A percentile compares a stretch with the other conserved stretches of the same genome.
These are phyloP conservation scores for Chenopodium suecicum DNA, from an alignment of 148 eudicot genomes.

Conservation along the genomic window DNA sequence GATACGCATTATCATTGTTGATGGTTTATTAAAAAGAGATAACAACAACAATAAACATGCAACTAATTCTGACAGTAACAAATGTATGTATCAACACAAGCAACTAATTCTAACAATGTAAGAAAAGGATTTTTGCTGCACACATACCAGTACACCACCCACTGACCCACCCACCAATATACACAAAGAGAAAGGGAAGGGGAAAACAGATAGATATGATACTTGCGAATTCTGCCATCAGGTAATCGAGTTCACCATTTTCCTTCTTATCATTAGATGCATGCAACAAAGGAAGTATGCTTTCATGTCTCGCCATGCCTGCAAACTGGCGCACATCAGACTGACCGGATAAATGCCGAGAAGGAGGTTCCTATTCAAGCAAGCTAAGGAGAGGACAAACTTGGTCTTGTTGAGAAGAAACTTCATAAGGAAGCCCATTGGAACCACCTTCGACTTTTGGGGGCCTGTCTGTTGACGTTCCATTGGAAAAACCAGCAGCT, in stretches of 20 bases:
- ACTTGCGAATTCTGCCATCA: conserved; percentile 97
- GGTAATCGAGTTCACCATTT: conserved; percentile 79
- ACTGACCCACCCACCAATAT: not conserved
- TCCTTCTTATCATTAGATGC: conserved; percentile 70
- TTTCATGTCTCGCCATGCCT: conserved; percentile 82
- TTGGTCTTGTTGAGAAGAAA: conserved; percentile 67
- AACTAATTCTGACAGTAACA: too few species aligned
- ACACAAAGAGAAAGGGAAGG: not conserved
- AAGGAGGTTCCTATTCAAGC: conserved; percentile 93
- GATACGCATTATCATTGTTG: too few species aligned
- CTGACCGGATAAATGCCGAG: conserved; percentile 87
- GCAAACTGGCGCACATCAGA: conserved; percentile 75
- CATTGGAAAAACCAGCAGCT: conserved; percentile 36
- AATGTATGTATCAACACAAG: too few species aligned
- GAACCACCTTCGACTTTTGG: conserved; percentile 53
- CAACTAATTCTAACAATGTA: too few species aligned
- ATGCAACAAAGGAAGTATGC: conserved; percentile 76
- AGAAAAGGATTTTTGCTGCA: not conserved
- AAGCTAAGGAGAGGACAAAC: conserved; percentile 89
- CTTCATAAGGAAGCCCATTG: conserved; percentile 44
- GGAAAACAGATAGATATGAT: conserved; percentile 17
- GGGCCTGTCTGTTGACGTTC: conserved; percentile 58
- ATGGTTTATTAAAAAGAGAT: too few species aligned
- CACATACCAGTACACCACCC: not conserved
- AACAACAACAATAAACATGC: too few species aligned